Evolutionary conservation across 495 filamentous ascomycete genomes (phyloP).

Genomic region (Poronia punctata): DNA sequence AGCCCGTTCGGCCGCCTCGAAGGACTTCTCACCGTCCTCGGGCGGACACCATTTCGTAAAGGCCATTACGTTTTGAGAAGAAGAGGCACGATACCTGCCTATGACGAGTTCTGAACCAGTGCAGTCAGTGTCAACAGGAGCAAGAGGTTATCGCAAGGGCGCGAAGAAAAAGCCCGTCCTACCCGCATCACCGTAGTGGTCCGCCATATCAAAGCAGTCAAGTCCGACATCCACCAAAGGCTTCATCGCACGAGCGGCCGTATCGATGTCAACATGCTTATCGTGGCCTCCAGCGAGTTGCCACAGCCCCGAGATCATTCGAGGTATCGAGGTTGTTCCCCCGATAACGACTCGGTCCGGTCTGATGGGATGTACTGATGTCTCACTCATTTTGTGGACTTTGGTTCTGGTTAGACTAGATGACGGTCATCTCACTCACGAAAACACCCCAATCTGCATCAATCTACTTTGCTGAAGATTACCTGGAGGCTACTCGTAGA

Average conservation of each 20-base stretch:
- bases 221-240: constrained; percentile 13
- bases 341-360: constrained; percentile 5
- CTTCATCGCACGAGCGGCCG: constrained; percentile 21
- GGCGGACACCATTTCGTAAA: constrained; percentile 35
- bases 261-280: constrained; percentile 21
- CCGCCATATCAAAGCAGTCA: constrained; percentile 29
- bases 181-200: constrained; percentile 37
- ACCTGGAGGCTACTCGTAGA: too few relatives aligned
- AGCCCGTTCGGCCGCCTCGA: constrained; percentile 8
- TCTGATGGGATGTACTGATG: background rate
- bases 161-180: constrained; percentile 22
- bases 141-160: constrained; percentile 4
- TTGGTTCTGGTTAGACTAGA: too few relatives aligned
- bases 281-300: constrained; percentile 33
- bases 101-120: constrained; percentile 12
- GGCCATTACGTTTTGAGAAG: constrained; percentile 17
- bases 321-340: constrained; percentile 21
- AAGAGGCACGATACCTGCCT: constrained; percentile 22
- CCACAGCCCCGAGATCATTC: constrained; percentile 36
- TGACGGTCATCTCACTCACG: too few relatives aligned
- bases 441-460: too few relatives aligned
- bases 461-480: too few relatives aligned
- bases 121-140: background rate
- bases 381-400: background rate
- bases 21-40: constrained; percentile 17